Evolutionary conservation across 1,139 yeast species (phyloP), one percentile per base, ranked within the genome.

Genomic region (Debaryomyces subglobosus): DNA sequence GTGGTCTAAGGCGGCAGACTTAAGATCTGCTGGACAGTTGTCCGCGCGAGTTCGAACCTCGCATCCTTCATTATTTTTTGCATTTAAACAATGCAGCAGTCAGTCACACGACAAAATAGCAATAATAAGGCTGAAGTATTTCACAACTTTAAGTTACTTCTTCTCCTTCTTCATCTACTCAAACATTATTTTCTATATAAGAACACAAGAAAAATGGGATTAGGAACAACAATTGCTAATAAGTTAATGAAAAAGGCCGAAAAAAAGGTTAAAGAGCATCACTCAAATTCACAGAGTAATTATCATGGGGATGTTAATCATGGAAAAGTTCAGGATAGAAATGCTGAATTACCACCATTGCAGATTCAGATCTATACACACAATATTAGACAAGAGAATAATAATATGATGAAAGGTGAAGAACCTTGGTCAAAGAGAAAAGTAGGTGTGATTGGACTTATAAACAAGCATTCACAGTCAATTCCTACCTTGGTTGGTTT

Each of bases 1-100:
- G n/a, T n/a, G n/a, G n/a, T n/a, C n/a, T n/a, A n/a, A n/a, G 78
- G 78, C 78, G 78, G 78, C 63, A 62, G 72, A 68, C 72, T 68
- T 68, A 68, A 67, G 71, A 65, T 68, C 72, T 62, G 65, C 64
- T 68, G 72, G 72, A 68, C 71, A 52, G 56, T 68, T 70, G 84
- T 81, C 87, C 87, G 87, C 87, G 87, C 86, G 87, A 82, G 88
- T 83, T 84, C 88, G 88, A 83, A 82, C 86, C 88, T 82, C 88
- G 87, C 88, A 81, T 79, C 87, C 86, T 81, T 82, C 87, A 83
- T 62, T 71, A 71, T 68, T 67, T 74, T 74, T 75, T 42, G 2
- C 5, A 7, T 13, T 37, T 23, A 23, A 24, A 23, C 30, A 37
- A 24, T 37, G 43, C 43, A 30, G 34, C 35, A 29, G 16, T 30